Base-by-base conservation (phyloP, 2,329 filamentous ascomycete genomes). In the Cryoendolithus antarcticus region DNA sequence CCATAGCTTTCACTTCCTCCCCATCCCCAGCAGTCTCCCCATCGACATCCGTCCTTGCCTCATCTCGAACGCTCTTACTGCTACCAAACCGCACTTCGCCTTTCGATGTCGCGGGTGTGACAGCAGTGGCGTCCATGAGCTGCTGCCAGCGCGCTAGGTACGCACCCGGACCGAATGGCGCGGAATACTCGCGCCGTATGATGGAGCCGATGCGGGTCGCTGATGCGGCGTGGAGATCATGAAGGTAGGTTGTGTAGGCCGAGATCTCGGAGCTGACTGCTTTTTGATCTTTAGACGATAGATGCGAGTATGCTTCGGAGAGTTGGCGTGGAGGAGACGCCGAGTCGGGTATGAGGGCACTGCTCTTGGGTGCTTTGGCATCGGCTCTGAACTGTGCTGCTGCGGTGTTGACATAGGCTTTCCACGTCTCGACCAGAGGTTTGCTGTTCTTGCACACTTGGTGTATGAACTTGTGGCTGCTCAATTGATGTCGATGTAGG, bases 141-240 rank as follows among this genome's bases (percentile, higher is more conserved):
- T 72, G 65, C 54, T 86, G 79, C 82, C 83, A 88, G 36, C 76
- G 71, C 1, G 74, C 69, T 15, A 86, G 70, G 53, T 82, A 88
- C 34, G 81, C 73, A 1, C 83, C 83, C 0, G 83, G 82, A 0
- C 81, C 82, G 15, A 67, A 68, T 38, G 71, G 70, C 29, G 63
- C 65, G 3, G 57, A 53, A 30, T 51, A 44, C 30, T 50, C 47
- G 32, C 53, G 46, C 31, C 52, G 65, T 33, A 84, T 64, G 15
- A 85, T 69, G 1, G 61, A 59, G 38, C 75, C 70, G 43, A 82
- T 70, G 2, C 74, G 71, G 0, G 58, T 51, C 1, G 58, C 58
- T 0, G 80, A 83, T 2, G 73, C 63, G 0, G 58, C 46, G 39
- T 72, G 66, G 1, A 85, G 64, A 0, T 62, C 53, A 0, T 64